Conservation (phyloP, 1,139 yeast genomes). For the Hyphopichia pseudoburtonii region DNA sequence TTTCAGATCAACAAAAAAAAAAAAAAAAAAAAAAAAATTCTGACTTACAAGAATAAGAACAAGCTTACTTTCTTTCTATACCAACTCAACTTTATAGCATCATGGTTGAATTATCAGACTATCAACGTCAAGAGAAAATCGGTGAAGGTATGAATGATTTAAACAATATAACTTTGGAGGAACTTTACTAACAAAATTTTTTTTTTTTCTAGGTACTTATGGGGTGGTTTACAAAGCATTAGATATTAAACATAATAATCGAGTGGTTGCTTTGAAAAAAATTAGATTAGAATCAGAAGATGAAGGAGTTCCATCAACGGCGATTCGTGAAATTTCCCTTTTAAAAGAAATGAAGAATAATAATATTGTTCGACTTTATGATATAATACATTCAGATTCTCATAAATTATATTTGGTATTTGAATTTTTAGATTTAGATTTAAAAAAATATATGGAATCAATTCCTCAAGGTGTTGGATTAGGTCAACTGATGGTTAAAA, state of each 20-base stretch:
- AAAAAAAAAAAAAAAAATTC: no score
- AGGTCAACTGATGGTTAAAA: slow-evolving; percentile 86
- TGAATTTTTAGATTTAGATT: slow-evolving; percentile 90
- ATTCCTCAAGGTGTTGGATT: slow-evolving; percentile 90
- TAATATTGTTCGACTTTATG: slow-evolving; percentile 86
- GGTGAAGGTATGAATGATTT: slow-evolving; percentile 68
- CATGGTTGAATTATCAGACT: slow-evolving; percentile 87
- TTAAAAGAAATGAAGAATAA: slow-evolving; percentile 91
- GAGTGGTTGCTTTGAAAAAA: slow-evolving; percentile 92
- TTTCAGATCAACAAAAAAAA: no score
- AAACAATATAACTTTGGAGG: not conserved
- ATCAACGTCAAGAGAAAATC: slow-evolving; percentile 90
- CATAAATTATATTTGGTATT: slow-evolving; percentile 91
- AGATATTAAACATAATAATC: slow-evolving; percentile 82
- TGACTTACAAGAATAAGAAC: no score
- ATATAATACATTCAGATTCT: slow-evolving; percentile 95
- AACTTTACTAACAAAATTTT: not conserved
- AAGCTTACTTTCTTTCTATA: no score
- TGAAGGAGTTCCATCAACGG: slow-evolving; percentile 98
- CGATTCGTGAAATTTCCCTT: slow-evolving; percentile 92
- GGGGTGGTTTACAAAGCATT: slow-evolving; percentile 98
- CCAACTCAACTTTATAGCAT: no score
- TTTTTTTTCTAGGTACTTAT: slow-evolving; percentile 60
- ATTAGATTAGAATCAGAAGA: slow-evolving; percentile 95
- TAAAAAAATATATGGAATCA: slow-evolving; percentile 95